Base-by-base conservation (phyloP, 2,329 filamentous ascomycete species). In the Microsporum canis region DNA sequence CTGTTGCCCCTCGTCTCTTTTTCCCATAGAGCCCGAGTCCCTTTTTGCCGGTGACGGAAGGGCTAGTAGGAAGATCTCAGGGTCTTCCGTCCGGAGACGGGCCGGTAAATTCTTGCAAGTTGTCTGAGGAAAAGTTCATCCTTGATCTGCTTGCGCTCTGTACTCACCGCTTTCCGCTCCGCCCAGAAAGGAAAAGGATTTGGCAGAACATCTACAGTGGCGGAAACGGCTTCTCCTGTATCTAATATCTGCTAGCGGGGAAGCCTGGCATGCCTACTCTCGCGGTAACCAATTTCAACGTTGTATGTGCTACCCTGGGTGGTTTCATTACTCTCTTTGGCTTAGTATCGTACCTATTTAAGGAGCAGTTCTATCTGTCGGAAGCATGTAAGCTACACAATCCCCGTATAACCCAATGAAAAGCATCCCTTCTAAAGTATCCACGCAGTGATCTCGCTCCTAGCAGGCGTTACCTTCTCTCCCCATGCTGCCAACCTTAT, bases 321-420 rank as follows among this genome's bases (percentile, higher is more conserved):
- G 91, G 89, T 1, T 96, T 95, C 76, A 85, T 96, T 64, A 90
- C 89, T 0, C 67, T 95, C n/a, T 96, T 95, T 69, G 91, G 90
- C 2, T 77, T 96, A 49, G 89, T 96, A 0, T 96, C 90, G 0
- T 95, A 91, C 70, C 81, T 96, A 17, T 81, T 89, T 70, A 96
- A 96, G 71, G 91, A 96, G 76, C 87, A 85, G 62, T 92, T 89
- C 71, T 96, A 96, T 71, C 81, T 96, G 0, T 95, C 90, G 0
- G 91, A 96, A 81, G 89, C 91, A 59, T 78, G 89, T 92, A 78
- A 72, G 88, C 83, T 23, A 34, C 31, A 39, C 29, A 39, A 23
- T 23, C 36, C 55, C 34, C n/a, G 34, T 41, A 29, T 17, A 8
- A 36, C 34, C 3, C 17, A 34, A 3, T 12, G 2, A 59, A 10